phyloP scores from a whole-genome alignment of 2,329 filamentous ascomycete genomes.

The Fusarium nurragi region DNA sequence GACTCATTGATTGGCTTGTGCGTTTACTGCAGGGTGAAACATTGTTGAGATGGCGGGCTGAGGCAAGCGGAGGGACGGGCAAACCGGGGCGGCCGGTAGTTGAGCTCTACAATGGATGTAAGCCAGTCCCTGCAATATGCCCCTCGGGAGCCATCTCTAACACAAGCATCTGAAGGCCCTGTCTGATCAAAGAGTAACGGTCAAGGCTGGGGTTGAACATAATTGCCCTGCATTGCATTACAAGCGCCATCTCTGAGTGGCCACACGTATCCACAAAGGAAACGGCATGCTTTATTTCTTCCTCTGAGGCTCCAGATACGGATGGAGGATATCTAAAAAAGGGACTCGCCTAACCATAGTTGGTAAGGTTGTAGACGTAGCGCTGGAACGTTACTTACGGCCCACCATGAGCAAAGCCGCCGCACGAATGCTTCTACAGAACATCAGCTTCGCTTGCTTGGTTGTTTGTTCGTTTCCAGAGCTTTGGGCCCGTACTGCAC shows the following conservation, averaged over 20 bases:
- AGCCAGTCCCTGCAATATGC: conserved; percentile 14
- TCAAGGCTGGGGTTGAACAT: conserved; percentile 10
- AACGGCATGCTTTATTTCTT: conserved; percentile 24
- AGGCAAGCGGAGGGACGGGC: conserved; percentile 26
- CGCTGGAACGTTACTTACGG: conserved; percentile 39
- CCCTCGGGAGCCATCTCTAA: conserved; percentile 13
- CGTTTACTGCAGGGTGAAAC: conserved; percentile 23
- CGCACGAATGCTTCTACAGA: conserved; percentile 24
- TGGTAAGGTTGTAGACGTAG: conserved; percentile 16
- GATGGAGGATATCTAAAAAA: conserved; percentile 37
- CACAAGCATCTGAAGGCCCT: conserved; percentile 4
- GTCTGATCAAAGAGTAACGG: conserved; percentile 4
- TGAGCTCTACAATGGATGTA: conserved; percentile 12
- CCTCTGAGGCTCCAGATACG: conserved; percentile 30
- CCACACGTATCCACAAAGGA: conserved; percentile 29
- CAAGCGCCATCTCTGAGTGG: conserved; percentile 28
- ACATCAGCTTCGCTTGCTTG: background rate
- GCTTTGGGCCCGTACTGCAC: conserved; percentile 23
- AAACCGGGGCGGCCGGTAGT: conserved; percentile 38
- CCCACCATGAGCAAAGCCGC: conserved; percentile 29
- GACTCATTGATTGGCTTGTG: conserved; percentile 9
- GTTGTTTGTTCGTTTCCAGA: conserved; percentile 24
- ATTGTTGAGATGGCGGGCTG: conserved; percentile 22
- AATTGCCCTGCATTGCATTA: conserved; percentile 25
- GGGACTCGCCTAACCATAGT: conserved; percentile 17